phyloP scores from a whole-genome alignment of 768 basidiomycete species.

The Tremella fuciformis region DNA sequence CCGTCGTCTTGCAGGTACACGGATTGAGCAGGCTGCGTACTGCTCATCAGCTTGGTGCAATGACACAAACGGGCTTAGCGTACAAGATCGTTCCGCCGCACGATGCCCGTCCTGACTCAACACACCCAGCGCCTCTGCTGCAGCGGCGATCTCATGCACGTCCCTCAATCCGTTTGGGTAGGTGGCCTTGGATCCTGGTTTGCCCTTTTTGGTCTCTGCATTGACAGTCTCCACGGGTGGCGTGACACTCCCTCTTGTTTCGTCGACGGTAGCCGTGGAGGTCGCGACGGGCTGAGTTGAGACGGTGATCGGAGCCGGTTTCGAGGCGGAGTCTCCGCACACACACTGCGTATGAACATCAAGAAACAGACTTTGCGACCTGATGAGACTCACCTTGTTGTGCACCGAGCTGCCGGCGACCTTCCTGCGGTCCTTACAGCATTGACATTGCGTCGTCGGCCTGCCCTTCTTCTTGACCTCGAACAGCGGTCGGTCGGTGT shows the following conservation, averaged over 20 bases:
- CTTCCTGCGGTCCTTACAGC: constrained; percentile 77
- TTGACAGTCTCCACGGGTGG: not conserved
- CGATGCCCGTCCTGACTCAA: constrained; percentile 2
- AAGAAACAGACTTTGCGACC: not conserved
- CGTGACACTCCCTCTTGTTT: not conserved
- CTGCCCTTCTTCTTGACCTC: constrained; percentile 92
- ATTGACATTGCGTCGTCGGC: constrained; percentile 82
- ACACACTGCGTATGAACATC: constrained; percentile 26
- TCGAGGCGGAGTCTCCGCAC: constrained; percentile 26
- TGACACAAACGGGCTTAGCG: not conserved
- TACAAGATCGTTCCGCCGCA: constrained; percentile 5
- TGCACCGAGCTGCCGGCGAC: constrained; percentile 30
- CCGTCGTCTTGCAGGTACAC: constrained; percentile 48
- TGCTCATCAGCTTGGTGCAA: constrained; percentile 12
- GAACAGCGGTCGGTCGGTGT: constrained; percentile 82
- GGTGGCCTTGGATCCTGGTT: constrained; percentile 37
- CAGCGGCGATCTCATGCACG: constrained; percentile 48
- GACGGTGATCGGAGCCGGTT: constrained; percentile 10
- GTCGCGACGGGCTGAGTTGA: not conserved
- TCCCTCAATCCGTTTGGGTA: constrained; percentile 49
- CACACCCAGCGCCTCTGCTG: constrained; percentile 43
- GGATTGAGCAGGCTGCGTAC: constrained; percentile 46
- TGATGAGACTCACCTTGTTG: constrained; percentile 25
- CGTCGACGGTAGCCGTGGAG: not conserved
- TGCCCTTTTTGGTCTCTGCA: constrained; percentile 33